Evolutionary conservation across 495 filamentous ascomycete species (phyloP), one percentile per base, ranked within the genome.

Genomic region (Penicillium paxilli): DNA sequence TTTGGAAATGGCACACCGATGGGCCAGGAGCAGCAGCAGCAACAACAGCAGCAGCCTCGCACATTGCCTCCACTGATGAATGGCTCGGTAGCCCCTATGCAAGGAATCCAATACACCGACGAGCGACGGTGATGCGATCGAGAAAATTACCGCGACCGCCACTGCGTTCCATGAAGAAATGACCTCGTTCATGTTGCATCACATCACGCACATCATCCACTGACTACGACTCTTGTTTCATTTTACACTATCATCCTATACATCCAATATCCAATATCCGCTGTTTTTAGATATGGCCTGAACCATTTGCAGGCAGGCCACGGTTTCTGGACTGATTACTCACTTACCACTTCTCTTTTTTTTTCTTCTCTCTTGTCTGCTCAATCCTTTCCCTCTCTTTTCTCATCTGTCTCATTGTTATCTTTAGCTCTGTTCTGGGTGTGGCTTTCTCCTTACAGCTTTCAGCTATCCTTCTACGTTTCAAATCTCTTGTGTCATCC

Each of bases 51-150:
- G 35, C 76, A 78, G 49, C 76, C 80, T 26, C 76, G 80, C 12
- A 79, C 77, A 9, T 52, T 81, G n/a, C 77, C 78, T 19, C 78
- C 80, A 4, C 67, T 81, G 16, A 74, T 77, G 62, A 80, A 78
- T 55, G 76, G 78, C 2, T 72, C 74, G 1, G 66, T 68, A 10
- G 76, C 78, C n/a, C 70, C 76, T 16, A 83, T 83, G 80, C 80
- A 83, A 62, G 80, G 80, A 20, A 75, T 83, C 12, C 79, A 83
- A 58, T 83, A 83, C 58, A 73, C 75, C 17, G 77, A 82, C 47
- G 78, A 79, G 46, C 69, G 75, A 55, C 70, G 77, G 33, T 79
- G 68, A 54, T 24, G 46, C 20, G 16, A 16, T 16, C 1, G 0
- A 5, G 3, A 16, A 41, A 46, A 20, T 23, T n/a, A 25, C 20